Conservation (phyloP, 352 stramenopile genomes). For the Globisporangium megalacanthum region DNA sequence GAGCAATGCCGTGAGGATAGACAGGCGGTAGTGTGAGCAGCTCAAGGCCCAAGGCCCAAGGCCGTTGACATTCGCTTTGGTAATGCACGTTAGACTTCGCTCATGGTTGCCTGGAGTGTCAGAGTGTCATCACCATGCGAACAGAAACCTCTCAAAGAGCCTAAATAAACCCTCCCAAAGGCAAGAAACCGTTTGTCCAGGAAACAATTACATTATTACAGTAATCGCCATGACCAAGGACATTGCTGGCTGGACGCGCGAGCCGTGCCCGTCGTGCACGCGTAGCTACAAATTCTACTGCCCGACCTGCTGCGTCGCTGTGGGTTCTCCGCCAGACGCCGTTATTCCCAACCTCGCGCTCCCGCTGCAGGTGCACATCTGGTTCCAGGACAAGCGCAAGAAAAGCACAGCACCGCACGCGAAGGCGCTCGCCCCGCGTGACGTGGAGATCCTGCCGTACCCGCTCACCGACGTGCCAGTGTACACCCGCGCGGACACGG, state of each 20-base stretch:
- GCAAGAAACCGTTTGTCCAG: no score
- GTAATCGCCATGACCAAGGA: neutral
- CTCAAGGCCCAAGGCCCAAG: no score
- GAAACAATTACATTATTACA: no score
- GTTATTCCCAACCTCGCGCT: constrained; percentile 49
- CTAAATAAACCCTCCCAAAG: no score
- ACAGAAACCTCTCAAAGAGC: no score
- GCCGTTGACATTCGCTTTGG: no score
- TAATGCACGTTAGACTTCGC: no score
- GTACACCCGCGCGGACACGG: constrained; percentile 55
- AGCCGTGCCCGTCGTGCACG: constrained; percentile 53
- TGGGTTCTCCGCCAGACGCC: constrained; percentile 49
- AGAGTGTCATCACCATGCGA: no score
- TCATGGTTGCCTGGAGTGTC: no score
- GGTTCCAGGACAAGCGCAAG: constrained; percentile 87
- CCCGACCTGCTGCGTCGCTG: constrained; percentile 53
- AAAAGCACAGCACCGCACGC: constrained; percentile 86
- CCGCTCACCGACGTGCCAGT: constrained; percentile 23
- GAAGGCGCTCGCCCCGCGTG: constrained; percentile 65
- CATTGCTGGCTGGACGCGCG: constrained; percentile 37
- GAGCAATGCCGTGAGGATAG: neutral
- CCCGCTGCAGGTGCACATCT: constrained; percentile 76
- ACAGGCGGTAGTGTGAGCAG: no score
- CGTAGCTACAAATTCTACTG: constrained; percentile 89
- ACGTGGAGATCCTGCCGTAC: constrained; percentile 69